Evolutionary conservation across 352 stramenopile species (phyloP).

Genomic region (Globisporangium acanthophoron): DNA sequence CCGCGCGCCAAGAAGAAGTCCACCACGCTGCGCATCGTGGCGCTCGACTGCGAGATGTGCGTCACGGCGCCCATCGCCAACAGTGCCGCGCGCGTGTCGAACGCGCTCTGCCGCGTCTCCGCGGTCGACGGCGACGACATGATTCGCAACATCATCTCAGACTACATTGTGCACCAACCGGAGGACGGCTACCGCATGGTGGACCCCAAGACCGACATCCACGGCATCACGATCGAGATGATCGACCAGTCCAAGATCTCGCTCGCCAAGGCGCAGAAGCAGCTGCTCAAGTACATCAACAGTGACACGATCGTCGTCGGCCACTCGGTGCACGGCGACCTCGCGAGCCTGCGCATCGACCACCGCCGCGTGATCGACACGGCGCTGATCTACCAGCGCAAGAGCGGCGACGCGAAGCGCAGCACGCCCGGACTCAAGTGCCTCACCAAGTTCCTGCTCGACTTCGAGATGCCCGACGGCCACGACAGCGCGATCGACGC

Average conservation of each 20-base stretch:
- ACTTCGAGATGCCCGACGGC: slow-evolving; percentile 80
- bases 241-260: slow-evolving; percentile 73
- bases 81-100: slow-evolving; percentile 28
- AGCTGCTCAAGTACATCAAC: slow-evolving; percentile 82
- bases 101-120: slow-evolving; percentile 76
- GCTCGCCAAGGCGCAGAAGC: slow-evolving; percentile 69
- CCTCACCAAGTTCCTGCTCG: slow-evolving; percentile 73
- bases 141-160: slow-evolving; percentile 59
- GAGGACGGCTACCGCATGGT: slow-evolving; percentile 52
- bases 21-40: slow-evolving; percentile 61
- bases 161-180: slow-evolving; percentile 82
- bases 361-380: slow-evolving; percentile 82
- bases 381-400: slow-evolving; percentile 71
- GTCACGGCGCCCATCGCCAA: slow-evolving; percentile 33
- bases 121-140: slow-evolving; percentile 76
- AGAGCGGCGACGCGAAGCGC: slow-evolving; percentile 23
- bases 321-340: slow-evolving; percentile 74
- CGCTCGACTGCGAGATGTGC: slow-evolving; percentile 87
- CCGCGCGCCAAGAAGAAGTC: slow-evolving; percentile 58
- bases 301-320: slow-evolving; percentile 80
- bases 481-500: slow-evolving; percentile 86
- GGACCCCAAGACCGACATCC: slow-evolving; percentile 80
- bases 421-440: slow-evolving; percentile 63
- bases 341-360: slow-evolving; percentile 67
- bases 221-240: slow-evolving; percentile 68